A percentile compares a stretch with the other conserved stretches of the same genome.
Conservation (phyloP, 306 rosid species). For the Cicer bijugum region DNA sequence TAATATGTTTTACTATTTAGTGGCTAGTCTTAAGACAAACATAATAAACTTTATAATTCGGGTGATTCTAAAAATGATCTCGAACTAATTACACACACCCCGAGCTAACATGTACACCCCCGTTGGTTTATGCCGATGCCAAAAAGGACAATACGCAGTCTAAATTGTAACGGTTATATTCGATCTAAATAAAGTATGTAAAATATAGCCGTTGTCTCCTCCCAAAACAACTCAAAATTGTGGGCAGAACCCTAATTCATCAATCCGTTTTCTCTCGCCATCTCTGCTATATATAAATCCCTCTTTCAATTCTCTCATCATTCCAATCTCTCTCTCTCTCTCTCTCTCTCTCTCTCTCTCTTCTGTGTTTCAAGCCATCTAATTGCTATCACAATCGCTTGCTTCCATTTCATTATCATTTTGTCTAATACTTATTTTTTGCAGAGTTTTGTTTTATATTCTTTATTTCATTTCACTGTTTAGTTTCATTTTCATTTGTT, state of each 20-base stretch:
- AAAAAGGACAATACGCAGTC: background rate
- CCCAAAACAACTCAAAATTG: background rate
- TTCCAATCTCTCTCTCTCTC: background rate
- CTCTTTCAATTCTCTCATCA: background rate
- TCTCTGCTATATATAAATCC: slow-evolving; percentile 16
- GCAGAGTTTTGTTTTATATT: slow-evolving; percentile 23
- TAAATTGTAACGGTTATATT: slow-evolving; percentile 29
- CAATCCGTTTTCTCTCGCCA: background rate
- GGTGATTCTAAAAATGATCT: too few species aligned
- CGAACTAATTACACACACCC: too few species aligned
- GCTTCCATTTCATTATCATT: background rate
- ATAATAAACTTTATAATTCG: too few species aligned
- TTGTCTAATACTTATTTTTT: slow-evolving; percentile 25
- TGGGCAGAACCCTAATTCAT: slow-evolving; percentile 23
- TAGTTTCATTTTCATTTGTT: background rate
- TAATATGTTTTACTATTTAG: too few species aligned
- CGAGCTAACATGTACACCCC: background rate
- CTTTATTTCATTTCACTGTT: background rate
- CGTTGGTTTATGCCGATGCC: too few species aligned
- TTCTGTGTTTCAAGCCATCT: background rate
- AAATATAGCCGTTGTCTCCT: slow-evolving; percentile 40
- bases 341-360: background rate
- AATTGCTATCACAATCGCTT: background rate
- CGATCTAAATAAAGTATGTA: background rate
- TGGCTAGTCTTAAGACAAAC: too few species aligned